Conservation (phyloP, 2,329 filamentous ascomycete species). For the Plectosphaerella cucumerina region DNA sequence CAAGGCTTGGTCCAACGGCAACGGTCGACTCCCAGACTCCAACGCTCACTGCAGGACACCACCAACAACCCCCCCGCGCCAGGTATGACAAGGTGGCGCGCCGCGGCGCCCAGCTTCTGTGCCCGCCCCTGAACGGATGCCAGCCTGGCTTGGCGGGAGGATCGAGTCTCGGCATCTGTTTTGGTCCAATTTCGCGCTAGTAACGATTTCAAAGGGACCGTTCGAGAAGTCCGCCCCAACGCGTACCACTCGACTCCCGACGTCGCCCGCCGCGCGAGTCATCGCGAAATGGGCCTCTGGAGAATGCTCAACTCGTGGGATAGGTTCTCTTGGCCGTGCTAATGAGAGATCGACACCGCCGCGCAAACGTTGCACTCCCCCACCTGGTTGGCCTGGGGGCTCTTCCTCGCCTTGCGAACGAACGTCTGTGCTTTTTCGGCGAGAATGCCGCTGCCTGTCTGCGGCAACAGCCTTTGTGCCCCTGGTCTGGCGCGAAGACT, state of each 20-base stretch:
- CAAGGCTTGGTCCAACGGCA: not conserved
- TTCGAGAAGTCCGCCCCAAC: not conserved
- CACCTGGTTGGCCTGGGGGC: not conserved
- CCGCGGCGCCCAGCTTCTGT: slow-evolving; percentile 8
- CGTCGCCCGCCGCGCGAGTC: not conserved
- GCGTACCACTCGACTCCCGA: too few relatives aligned
- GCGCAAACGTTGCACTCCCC: not conserved
- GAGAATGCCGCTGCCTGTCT: not conserved
- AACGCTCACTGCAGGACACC: too few relatives aligned
- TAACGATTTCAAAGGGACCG: too few relatives aligned
- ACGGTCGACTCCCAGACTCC: not conserved
- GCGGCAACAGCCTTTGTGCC: too few relatives aligned
- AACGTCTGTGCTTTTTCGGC: not conserved
- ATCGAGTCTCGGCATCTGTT: not conserved
- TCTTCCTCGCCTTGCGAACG: not conserved
- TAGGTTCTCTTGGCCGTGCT: not conserved
- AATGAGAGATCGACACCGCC: not conserved
- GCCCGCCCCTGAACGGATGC: slow-evolving; percentile 6
- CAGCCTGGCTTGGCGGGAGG: slow-evolving; percentile 9
- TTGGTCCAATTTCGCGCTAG: not conserved
- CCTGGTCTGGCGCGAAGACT: not conserved
- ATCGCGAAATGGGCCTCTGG: not conserved
- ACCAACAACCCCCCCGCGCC: not conserved
- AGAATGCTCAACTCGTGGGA: not conserved
- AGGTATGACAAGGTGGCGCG: not conserved